Percentiles rank a stretch among this genome's conserved stretches.
These are phyloP conservation scores for Phoma sp. DNA, from an alignment of 2,329 filamentous ascomycete species.

Conservation along the genomic window DNA sequence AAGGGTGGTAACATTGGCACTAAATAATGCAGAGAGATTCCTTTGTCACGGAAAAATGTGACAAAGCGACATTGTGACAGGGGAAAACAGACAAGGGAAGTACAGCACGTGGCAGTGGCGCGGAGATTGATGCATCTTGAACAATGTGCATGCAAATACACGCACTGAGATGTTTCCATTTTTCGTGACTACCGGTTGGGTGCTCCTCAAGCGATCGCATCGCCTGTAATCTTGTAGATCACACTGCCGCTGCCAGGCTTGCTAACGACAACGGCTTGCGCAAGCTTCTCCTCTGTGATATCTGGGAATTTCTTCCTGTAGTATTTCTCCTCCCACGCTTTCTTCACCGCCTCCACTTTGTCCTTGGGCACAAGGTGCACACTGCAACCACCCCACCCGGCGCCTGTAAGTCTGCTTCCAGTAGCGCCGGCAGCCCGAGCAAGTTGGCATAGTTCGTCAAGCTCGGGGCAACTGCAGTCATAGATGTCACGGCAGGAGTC, in stretches of 20 bases:
- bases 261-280: slow-evolving; percentile 84
- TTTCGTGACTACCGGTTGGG: not conserved
- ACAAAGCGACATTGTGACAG: not conserved
- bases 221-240: slow-evolving; percentile 43
- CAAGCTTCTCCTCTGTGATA: slow-evolving; percentile 73
- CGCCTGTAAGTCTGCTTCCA: slow-evolving; percentile 86
- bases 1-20: too few relatives aligned
- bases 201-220: slow-evolving; percentile 33
- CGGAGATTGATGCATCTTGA: not conserved
- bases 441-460: slow-evolving; percentile 86
- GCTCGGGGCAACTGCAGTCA: slow-evolving; percentile 89
- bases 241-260: slow-evolving; percentile 76
- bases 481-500: slow-evolving; percentile 84
- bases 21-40: not conserved
- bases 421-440: slow-evolving; percentile 79
- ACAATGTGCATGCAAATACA: not conserved
- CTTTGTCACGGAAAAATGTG: not conserved
- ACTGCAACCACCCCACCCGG: slow-evolving; percentile 95
- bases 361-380: slow-evolving; percentile 89
- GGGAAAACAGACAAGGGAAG: not conserved
- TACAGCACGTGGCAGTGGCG: not conserved
- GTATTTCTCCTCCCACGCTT: slow-evolving; percentile 80
- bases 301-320: slow-evolving; percentile 74
- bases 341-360: slow-evolving; percentile 78
- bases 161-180: not conserved